Conservation (phyloP, 1,284 basidiomycete genomes). For the Schizopora paradoxa region DNA sequence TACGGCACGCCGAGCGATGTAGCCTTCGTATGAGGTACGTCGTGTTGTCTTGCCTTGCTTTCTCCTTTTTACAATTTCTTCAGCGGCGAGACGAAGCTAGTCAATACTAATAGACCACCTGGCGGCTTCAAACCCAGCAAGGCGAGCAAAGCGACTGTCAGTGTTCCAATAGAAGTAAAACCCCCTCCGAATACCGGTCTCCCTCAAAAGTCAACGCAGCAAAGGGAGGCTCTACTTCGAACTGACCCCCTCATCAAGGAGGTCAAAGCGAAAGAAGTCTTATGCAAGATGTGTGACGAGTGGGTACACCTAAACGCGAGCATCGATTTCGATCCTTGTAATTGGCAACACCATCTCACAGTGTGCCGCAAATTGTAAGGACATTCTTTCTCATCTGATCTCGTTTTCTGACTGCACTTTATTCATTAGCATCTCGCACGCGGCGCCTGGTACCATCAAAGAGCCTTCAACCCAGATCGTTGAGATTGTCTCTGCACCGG, state of each 20-base stretch:
- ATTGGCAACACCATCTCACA: slow-evolving; percentile 15
- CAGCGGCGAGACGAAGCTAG: no score
- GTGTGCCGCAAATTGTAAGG: slow-evolving; percentile 9
- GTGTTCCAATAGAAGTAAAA: no score
- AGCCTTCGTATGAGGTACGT: slow-evolving; percentile 3
- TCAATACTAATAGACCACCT: no score
- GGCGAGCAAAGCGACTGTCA: no score
- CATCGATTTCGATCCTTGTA: slow-evolving; percentile 12
- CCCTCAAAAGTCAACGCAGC: no score
- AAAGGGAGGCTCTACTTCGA: slow-evolving; percentile 39
- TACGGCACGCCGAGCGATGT: slow-evolving; percentile 15
- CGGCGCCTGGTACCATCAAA: neutral
- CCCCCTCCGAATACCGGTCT: no score
- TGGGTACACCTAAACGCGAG: slow-evolving; percentile 46
- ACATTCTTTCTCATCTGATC: neutral
- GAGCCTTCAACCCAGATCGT: neutral
- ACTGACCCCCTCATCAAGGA: slow-evolving; percentile 45
- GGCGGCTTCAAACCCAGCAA: no score
- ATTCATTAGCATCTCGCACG: neutral
- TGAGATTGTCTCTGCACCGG: neutral
- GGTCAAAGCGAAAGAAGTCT: slow-evolving; percentile 43
- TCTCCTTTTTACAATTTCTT: no score
- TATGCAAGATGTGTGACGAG: slow-evolving; percentile 53
- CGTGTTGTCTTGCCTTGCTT: neutral
- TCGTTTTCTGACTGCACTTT: neutral